Percentiles rank a stretch among this genome's conserved stretches.
Conservation (phyloP, 805 yeast species). For the Barnettozyma sucrosica region DNA sequence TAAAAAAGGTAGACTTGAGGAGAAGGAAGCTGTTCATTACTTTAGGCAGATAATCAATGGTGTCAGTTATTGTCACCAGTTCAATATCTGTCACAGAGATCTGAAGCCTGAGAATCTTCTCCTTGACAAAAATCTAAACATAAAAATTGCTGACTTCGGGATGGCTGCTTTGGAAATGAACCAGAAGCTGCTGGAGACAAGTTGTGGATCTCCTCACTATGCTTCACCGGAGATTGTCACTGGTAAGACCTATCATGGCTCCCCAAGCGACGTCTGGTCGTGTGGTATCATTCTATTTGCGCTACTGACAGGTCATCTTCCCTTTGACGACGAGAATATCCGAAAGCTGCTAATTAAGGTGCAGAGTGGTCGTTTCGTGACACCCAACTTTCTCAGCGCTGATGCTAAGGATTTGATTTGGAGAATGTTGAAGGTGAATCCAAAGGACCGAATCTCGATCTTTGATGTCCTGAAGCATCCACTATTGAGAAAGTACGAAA, state of each 20-base stretch:
- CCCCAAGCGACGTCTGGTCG: constrained; percentile 97
- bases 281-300: constrained; percentile 96
- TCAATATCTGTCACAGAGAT: constrained; percentile 85
- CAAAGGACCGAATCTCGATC: constrained; percentile 72
- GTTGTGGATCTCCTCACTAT: constrained; percentile 98
- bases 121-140: constrained; percentile 77
- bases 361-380: constrained; percentile 78
- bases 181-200: constrained; percentile 80
- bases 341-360: constrained; percentile 83
- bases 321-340: constrained; percentile 95
- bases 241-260: constrained; percentile 92
- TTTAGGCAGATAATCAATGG: constrained; percentile 84
- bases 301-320: constrained; percentile 86
- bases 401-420: constrained; percentile 87
- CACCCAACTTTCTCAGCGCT: constrained; percentile 71
- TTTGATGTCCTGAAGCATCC: constrained; percentile 78
- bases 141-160: constrained; percentile 97
- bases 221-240: constrained; percentile 98
- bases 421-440: constrained; percentile 78
- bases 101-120: constrained; percentile 76
- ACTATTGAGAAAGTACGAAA: constrained; percentile 65
- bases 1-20: constrained; percentile 82
- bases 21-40: constrained; percentile 83
- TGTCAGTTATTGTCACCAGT: constrained; percentile 76
- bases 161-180: constrained; percentile 95